These are phyloP conservation scores for Phytophthora brassicae DNA, from an alignment of 352 stramenopile genomes.

Conservation along the genomic window DNA sequence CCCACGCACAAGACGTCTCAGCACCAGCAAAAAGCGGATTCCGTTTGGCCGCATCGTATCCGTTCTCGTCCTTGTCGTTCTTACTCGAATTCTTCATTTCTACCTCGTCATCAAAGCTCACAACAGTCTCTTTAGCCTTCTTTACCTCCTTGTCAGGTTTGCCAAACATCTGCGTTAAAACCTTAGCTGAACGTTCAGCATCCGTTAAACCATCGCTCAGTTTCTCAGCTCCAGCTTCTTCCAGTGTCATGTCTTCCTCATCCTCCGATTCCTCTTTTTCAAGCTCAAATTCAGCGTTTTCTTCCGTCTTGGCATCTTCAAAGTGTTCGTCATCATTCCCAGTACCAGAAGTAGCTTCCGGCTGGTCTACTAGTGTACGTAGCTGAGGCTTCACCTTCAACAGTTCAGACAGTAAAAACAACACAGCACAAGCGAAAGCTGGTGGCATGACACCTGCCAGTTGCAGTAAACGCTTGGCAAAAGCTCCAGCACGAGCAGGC, in stretches of 20 bases:
- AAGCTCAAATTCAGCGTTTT: conserved; percentile 34
- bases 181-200: conserved; percentile 49
- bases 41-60: conserved; percentile 87
- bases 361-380: conserved; percentile 69
- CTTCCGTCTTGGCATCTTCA: conserved; percentile 43
- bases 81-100: conserved; percentile 10
- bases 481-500: conserved; percentile 79
- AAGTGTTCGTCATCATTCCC: conserved; percentile 60
- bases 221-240: conserved; percentile 26
- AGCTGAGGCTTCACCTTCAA: conserved; percentile 82
- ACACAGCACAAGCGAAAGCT: conserved; percentile 89
- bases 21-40: conserved; percentile 85
- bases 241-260: conserved; percentile 27
- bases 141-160: conserved; percentile 19
- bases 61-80: conserved; percentile 15
- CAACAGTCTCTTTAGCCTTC: conserved; percentile 22
- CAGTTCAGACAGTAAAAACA: conserved; percentile 97
- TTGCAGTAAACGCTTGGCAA: conserved; percentile 94
- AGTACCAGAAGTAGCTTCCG: conserved; percentile 34
- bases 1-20: conserved; percentile 88
- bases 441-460: conserved; percentile 79
- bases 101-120: conserved; percentile 46
- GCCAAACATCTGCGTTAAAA: conserved; percentile 73
- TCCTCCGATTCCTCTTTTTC: conserved; percentile 49
- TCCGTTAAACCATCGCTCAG: conserved; percentile 53